These are phyloP conservation scores for Basipetospora chlamydospora DNA, from an alignment of 2,329 filamentous ascomycete species.

Conservation along the genomic window DNA sequence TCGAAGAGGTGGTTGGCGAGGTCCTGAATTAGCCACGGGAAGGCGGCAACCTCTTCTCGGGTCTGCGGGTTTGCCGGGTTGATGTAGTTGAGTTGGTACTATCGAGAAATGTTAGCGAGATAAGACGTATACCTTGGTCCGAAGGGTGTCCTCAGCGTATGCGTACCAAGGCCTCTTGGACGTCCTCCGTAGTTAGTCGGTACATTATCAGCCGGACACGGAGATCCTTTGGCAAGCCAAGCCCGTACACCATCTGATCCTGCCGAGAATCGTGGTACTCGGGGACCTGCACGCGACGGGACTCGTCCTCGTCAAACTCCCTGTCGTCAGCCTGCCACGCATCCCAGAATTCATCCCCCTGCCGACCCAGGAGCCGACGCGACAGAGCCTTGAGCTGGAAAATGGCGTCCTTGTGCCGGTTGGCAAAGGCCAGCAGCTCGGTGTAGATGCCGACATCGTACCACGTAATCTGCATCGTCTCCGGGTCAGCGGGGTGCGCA, in stretches of 20 bases:
- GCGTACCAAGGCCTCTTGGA: conserved; percentile 60
- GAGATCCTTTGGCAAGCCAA: conserved; percentile 64
- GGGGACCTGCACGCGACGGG: conserved; percentile 47
- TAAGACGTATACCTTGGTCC: not conserved
- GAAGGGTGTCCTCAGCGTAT: not conserved
- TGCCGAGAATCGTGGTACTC: conserved; percentile 44
- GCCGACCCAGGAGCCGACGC: conserved; percentile 70
- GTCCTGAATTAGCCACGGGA: conserved; percentile 68
- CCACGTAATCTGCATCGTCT: conserved; percentile 41
- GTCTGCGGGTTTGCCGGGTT: conserved; percentile 1
- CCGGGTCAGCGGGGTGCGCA: conserved; percentile 20
- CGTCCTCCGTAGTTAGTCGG: conserved; percentile 54
- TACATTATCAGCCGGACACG: conserved; percentile 73
- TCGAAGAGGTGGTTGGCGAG: conserved; percentile 33
- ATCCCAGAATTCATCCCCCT: conserved; percentile 67
- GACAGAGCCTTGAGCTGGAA: conserved; percentile 55
- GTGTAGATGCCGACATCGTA: conserved; percentile 74
- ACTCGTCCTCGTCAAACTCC: conserved; percentile 71
- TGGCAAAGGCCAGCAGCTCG: conserved; percentile 57
- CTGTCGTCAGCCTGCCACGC: conserved; percentile 56
- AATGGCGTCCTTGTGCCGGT: conserved; percentile 51
- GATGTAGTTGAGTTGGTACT: conserved; percentile 4
- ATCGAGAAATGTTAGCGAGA: conserved; percentile 5
- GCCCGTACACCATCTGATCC: conserved; percentile 48
- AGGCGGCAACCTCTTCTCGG: conserved; percentile 27